These are phyloP conservation scores for Aureobasidium melanogenum DNA, from an alignment of 2,329 filamentous ascomycete species.

Conservation along the genomic window DNA sequence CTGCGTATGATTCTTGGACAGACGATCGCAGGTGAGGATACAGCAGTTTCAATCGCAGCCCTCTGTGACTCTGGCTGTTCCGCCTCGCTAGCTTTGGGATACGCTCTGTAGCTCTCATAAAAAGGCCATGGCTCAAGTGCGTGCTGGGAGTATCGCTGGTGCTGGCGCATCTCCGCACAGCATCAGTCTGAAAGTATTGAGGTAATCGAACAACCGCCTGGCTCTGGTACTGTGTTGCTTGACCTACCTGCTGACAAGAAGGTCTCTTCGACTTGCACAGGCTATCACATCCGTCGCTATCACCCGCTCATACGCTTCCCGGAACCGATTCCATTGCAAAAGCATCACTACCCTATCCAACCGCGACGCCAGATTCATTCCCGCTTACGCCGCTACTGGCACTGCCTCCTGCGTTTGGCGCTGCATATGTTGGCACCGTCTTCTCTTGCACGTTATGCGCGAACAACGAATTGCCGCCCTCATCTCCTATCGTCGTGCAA, in stretches of 20 bases:
- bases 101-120: neutral
- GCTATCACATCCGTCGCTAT: constrained; percentile 72
- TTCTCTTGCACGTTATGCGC: constrained; percentile 92
- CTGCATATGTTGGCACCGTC: constrained; percentile 88
- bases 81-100: neutral
- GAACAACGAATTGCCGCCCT: constrained; percentile 64
- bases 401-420: constrained; percentile 83
- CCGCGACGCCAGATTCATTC: constrained; percentile 37
- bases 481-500: constrained; percentile 46
- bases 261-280: constrained; percentile 35
- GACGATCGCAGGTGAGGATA: neutral
- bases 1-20: neutral
- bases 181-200: constrained; percentile 71
- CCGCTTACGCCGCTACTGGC: constrained; percentile 59
- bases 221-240: neutral
- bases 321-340: constrained; percentile 45
- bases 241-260: constrained; percentile 11
- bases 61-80: neutral
- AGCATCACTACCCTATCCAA: constrained; percentile 68
- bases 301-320: constrained; percentile 56
- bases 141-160: neutral
- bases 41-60: neutral
- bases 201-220: constrained; percentile 52
- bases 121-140: constrained; percentile 1
- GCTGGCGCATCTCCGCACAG: constrained; percentile 53